These are phyloP conservation scores for Fusarium sororula DNA, from an alignment of 2,329 filamentous ascomycete species.

Conservation along the genomic window DNA sequence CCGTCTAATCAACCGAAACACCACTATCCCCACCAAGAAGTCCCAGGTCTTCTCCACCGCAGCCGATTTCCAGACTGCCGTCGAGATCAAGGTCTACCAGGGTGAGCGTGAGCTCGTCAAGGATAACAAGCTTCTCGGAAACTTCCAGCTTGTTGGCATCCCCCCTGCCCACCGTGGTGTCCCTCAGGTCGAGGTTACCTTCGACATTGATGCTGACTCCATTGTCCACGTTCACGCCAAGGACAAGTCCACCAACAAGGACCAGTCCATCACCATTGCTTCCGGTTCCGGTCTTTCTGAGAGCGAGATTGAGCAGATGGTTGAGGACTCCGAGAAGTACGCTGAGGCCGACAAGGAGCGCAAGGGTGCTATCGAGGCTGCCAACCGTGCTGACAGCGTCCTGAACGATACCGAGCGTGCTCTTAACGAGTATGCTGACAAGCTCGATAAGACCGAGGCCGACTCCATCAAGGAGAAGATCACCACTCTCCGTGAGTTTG, in stretches of 20 bases:
- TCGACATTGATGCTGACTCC: constrained; percentile 97
- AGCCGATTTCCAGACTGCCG: constrained; percentile 97
- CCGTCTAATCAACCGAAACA: constrained; percentile 98
- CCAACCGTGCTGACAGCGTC: constrained; percentile 96
- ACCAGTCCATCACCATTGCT: constrained; percentile 98
- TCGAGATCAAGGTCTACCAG: constrained; percentile 99
- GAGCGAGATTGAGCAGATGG: constrained; percentile 95
- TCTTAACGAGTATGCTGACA: constrained; percentile 94
- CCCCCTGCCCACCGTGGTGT: constrained; percentile 96
- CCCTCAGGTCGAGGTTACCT: constrained; percentile 96
- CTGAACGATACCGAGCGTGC: constrained; percentile 98
- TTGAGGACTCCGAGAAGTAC: constrained; percentile 97
- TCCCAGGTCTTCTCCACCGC: constrained; percentile 98
- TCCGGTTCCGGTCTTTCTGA: constrained; percentile 97
- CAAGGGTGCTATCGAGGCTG: constrained; percentile 92
- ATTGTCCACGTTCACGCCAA: constrained; percentile 98
- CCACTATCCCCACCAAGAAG: constrained; percentile 99
- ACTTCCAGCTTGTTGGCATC: constrained; percentile 99
- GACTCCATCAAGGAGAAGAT: constrained; percentile 97
- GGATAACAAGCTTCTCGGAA: constrained; percentile 98
- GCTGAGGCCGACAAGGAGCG: constrained; percentile 95
- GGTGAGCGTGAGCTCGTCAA: constrained; percentile 98
- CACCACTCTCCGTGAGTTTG: constrained; percentile 81
- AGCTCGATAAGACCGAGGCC: constrained; percentile 95
- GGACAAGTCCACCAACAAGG: constrained; percentile 99